Evolutionary conservation across 768 basidiomycete genomes (phyloP), one percentile per base, ranked within the genome.

Genomic region (Collybia sordida): DNA sequence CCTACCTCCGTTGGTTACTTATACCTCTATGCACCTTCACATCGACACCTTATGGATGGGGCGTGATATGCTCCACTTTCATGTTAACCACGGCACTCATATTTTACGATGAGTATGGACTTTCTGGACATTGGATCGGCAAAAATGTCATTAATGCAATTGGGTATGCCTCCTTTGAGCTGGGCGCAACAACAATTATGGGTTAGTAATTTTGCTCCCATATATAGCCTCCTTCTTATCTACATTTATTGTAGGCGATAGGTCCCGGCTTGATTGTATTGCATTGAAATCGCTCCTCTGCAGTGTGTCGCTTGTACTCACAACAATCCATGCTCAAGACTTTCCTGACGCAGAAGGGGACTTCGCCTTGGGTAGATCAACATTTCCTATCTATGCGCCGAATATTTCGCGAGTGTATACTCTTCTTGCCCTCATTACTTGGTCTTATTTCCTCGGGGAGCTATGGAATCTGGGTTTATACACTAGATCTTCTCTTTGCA

Each of bases 281-380:
- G 43, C 55, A 2, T 17, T 57, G 7, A 14, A 19, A n/a, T 55
- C 62, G 15, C 45, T 63, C 9, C 7, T 52, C 5, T 43, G 44
- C 36, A 64, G 59, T 42, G 47, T 22, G 34, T 52, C 58, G 15
- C 59, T 76, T 11, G 70, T 77, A 25, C 56, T 72, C 14, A 75
- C 77, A 0, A 79, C 77, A 3, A 72, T 78, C 9, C 77, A 79
- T 18, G 70, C 74, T 0, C 64, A 66, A 58, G 79, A 80, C 49
- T 80, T 74, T 50, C 65, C 72, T 23, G 79, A 80, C 46, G 56
- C 69, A 12, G 62, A 64, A n/a, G 78, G 78, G 0, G 79, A 79
- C 42, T 55, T 58, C 4, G 42, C 63, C n/a, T 61, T 63, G 0
- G 72, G 73, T 0, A 66, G 78, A 3, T 18, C 62, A 1, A 80